phyloP scores from a whole-genome alignment of 2,329 filamentous ascomycete genomes.

The Leptographium lundbergii region DNA sequence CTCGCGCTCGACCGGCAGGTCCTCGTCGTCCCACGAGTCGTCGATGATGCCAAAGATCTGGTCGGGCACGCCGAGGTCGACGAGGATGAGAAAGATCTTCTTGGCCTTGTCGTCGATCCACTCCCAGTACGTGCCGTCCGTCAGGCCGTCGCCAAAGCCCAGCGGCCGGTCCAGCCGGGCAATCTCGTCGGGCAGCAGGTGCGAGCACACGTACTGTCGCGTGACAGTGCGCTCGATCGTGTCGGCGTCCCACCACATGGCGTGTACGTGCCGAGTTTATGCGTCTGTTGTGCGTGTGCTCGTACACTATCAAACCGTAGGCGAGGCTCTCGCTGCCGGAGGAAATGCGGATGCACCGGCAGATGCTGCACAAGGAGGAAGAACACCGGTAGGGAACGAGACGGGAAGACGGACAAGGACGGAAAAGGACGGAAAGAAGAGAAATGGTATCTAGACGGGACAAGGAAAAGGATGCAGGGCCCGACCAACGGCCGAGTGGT shows the following conservation, averaged over 20 bases:
- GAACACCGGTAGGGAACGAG: background rate
- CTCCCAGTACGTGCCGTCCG: constrained; percentile 65
- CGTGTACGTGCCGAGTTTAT: too few relatives aligned
- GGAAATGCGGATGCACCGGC: background rate
- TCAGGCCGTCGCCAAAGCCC: constrained; percentile 54
- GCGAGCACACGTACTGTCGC: constrained; percentile 50
- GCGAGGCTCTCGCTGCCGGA: background rate
- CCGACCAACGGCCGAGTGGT: constrained; percentile 4
- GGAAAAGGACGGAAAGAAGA: background rate
- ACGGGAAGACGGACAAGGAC: background rate
- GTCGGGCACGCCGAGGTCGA: constrained; percentile 56
- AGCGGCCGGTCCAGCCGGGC: constrained; percentile 49
- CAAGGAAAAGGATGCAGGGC: background rate
- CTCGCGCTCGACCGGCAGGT: constrained; percentile 56
- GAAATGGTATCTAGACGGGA: background rate
- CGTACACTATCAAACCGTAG: background rate
- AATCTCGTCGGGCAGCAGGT: constrained; percentile 50
- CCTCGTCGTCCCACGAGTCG: constrained; percentile 64
- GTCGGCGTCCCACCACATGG: constrained; percentile 56
- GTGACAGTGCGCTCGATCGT: constrained; percentile 59
- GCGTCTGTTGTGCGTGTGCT: background rate
- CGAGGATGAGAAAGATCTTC: constrained; percentile 57
- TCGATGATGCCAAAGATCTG: constrained; percentile 66
- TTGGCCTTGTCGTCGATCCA: constrained; percentile 61
- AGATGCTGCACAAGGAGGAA: background rate